Conservation (phyloP, 192 early-diverging fungal genomes). For the Mortierella hygrophila region DNA sequence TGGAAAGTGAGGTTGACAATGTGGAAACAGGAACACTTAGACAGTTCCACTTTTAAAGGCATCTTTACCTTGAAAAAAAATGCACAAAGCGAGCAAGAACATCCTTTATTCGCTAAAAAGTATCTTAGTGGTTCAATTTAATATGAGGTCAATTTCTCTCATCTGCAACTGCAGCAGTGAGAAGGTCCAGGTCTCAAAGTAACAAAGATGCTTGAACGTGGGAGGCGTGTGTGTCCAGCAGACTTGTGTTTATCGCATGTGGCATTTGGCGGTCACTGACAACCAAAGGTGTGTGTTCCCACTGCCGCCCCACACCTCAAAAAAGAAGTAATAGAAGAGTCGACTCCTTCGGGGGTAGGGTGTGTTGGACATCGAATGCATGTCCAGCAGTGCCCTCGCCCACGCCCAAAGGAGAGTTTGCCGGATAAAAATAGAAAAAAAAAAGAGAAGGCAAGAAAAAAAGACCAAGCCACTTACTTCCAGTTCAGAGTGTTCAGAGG, state of each 20-base stretch:
- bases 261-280: neutral
- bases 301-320: neutral
- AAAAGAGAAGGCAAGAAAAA: neutral
- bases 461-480: neutral
- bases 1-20: no score
- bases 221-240: neutral
- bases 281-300: neutral
- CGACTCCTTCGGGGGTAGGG: neutral
- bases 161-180: neutral
- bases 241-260: neutral
- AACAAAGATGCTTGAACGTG: no score
- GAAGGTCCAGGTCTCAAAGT: neutral
- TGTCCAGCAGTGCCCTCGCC: constrained; percentile 2
- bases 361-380: neutral
- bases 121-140: no score
- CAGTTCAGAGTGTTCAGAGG: neutral
- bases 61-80: no score
- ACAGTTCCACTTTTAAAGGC: no score
- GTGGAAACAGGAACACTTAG: no score
- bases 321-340: neutral
- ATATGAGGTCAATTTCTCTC: no score
- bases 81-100: no score
- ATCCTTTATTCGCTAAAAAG: no score
- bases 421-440: neutral
- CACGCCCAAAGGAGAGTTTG: neutral